Percentiles rank a stretch among this genome's conserved stretches.
Conservation (phyloP, 129 eudicot genomes). For the Apium graveolens region DNA sequence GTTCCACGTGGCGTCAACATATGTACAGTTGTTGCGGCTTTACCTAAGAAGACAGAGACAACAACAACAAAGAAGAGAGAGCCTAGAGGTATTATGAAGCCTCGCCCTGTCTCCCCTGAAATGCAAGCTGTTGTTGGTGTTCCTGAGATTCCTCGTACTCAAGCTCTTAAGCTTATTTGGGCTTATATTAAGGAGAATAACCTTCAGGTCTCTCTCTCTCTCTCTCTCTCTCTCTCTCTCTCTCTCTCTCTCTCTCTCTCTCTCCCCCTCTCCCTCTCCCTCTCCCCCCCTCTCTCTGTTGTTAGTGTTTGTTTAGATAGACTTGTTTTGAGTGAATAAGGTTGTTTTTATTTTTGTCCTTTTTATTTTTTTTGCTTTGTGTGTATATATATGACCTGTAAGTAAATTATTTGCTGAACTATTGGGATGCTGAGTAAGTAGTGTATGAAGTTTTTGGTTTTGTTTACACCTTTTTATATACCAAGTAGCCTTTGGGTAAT, state of each 20-base stretch:
- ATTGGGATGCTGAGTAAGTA: too few species aligned
- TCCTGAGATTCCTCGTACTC: conserved; percentile 45
- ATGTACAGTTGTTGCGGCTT: conserved; percentile 18
- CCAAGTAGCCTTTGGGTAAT: too few species aligned
- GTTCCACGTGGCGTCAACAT: not conserved
- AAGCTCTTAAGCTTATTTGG: conserved; percentile 51
- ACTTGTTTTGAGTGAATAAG: not conserved
- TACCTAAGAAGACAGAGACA: conserved; percentile 38
- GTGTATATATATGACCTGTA: not conserved
- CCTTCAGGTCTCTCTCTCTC: conserved; percentile 38
- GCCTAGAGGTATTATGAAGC: conserved; percentile 51
- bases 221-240: not conserved
- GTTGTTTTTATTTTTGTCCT: not conserved
- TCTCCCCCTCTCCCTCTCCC: too few species aligned
- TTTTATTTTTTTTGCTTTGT: not conserved
- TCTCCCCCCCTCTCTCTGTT: too few species aligned
- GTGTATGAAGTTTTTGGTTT: too few species aligned
- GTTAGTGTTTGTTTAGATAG: not conserved
- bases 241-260: not conserved
- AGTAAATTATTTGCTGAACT: too few species aligned
- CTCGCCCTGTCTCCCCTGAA: conserved; percentile 50
- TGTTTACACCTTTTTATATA: too few species aligned
- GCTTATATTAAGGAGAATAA: conserved; percentile 39
- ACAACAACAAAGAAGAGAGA: conserved; percentile 39
- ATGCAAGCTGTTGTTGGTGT: conserved; percentile 54